Evolutionary conservation across 2,329 filamentous ascomycete species (phyloP).

Genomic region (Sporothrix sp.): DNA sequence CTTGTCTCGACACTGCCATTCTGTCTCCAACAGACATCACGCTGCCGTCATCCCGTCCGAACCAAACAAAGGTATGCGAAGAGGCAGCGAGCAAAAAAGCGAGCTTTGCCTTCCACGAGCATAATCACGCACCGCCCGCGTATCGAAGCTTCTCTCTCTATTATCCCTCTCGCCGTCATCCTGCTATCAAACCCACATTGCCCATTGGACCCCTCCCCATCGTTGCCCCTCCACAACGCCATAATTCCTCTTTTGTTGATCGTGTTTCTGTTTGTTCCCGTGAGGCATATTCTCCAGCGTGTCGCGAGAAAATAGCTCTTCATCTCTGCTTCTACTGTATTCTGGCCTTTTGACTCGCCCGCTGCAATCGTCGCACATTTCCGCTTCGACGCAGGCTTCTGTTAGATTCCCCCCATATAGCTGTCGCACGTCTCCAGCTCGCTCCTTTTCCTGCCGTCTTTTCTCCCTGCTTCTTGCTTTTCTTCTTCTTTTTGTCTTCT

Average conservation of each 20-base stretch:
- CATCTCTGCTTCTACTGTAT: background rate
- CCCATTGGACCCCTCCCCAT: background rate
- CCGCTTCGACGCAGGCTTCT: background rate
- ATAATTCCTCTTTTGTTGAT: slow-evolving; percentile 9
- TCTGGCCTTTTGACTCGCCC: slow-evolving; percentile 2
- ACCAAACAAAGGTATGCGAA: slow-evolving; percentile 8
- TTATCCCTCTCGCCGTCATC: background rate
- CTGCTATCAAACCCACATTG: background rate
- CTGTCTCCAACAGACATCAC: background rate
- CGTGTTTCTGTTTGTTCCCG: background rate
- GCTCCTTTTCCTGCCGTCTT: background rate
- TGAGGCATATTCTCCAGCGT: slow-evolving; percentile 15
- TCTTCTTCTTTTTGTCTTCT: background rate
- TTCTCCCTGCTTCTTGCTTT: background rate
- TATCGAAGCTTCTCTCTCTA: background rate
- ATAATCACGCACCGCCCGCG: slow-evolving; percentile 12
- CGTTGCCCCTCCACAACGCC: slow-evolving; percentile 16
- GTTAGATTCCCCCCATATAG: slow-evolving; percentile 8
- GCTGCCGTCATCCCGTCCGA: slow-evolving; percentile 2
- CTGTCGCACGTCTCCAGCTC: background rate
- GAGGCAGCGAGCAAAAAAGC: slow-evolving; percentile 13
- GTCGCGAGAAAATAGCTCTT: slow-evolving; percentile 4
- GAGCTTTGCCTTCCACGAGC: slow-evolving; percentile 5
- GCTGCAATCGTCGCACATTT: background rate
- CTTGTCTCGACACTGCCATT: background rate